A percentile compares a stretch with the other conserved stretches of the same genome.
These are phyloP conservation scores for Pseudozyma hubeiensis DNA, from an alignment of 1,284 basidiomycete genomes.

Conservation along the genomic window DNA sequence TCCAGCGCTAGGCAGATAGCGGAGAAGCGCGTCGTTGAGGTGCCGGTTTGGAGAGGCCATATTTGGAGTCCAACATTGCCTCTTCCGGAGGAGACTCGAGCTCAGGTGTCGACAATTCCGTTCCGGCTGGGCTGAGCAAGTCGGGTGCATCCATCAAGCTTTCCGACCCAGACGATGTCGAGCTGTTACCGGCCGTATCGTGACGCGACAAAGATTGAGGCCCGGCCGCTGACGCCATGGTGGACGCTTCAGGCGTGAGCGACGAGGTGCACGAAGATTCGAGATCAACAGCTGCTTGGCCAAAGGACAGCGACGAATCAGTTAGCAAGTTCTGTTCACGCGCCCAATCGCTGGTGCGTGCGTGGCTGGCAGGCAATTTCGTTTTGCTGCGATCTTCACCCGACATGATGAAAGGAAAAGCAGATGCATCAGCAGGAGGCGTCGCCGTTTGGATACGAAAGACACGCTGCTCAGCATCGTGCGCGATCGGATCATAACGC, in stretches of 20 bases:
- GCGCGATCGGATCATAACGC: constrained; percentile 19
- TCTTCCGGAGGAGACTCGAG: constrained; percentile 23
- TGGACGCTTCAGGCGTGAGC: not conserved
- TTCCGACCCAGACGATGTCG: constrained; percentile 16
- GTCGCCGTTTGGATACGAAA: constrained; percentile 20
- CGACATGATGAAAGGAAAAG: constrained; percentile 18
- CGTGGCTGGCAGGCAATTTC: constrained; percentile 15
- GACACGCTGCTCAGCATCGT: constrained; percentile 21
- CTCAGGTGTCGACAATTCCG: constrained; percentile 34
- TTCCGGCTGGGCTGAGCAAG: constrained; percentile 30
- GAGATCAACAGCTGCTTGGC: not conserved
- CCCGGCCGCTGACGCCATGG: not conserved
- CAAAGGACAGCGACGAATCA: not conserved
- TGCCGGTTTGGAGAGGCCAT: not conserved
- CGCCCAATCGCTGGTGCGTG: constrained; percentile 40
- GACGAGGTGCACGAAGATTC: constrained; percentile 6
- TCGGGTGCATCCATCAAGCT: constrained; percentile 26
- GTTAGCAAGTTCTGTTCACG: constrained; percentile 23
- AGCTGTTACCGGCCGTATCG: constrained; percentile 33
- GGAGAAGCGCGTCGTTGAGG: constrained; percentile 11
- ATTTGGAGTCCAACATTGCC: not conserved
- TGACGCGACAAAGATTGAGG: constrained; percentile 5
- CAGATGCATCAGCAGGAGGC: not conserved
- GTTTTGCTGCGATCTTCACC: constrained; percentile 1
- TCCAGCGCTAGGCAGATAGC: constrained; percentile 3